Evolutionary conservation across 306 rosid genomes (phyloP).

Genomic region (Trifolium pratense): DNA sequence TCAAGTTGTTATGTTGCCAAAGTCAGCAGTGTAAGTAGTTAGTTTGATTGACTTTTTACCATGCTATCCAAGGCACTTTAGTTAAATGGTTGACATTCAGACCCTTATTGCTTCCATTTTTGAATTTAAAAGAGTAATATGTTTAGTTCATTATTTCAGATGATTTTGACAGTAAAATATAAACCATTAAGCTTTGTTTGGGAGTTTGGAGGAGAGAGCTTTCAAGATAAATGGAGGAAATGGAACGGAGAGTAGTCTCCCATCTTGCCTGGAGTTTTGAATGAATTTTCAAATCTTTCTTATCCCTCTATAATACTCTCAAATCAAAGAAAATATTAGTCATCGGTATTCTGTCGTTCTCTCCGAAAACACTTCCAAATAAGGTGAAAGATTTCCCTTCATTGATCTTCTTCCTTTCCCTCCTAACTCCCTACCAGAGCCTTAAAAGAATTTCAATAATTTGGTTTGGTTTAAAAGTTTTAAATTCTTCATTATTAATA

Average conservation of each 20-base stretch:
- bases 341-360: neutral
- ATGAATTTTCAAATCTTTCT: neutral
- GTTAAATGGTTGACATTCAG: neutral
- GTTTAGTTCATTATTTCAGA: neutral
- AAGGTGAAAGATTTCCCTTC: neutral
- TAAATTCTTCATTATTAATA: too few relatives aligned
- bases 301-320: neutral
- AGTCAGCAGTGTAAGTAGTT: neutral
- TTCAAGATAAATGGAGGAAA: too few relatives aligned
- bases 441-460: neutral
- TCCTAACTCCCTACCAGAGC: neutral
- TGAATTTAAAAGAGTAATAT: neutral
- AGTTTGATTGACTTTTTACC: neutral
- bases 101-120: neutral
- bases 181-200: neutral
- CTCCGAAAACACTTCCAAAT: neutral
- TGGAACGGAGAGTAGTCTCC: too few relatives aligned
- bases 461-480: neutral
- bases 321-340: neutral
- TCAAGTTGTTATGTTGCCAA: neutral
- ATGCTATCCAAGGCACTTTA: neutral
- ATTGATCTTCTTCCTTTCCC: neutral
- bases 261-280: neutral
- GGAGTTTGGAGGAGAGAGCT: neutral
- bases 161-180: neutral